phyloP scores from a whole-genome alignment of 2,329 filamentous ascomycete species.

The Neonectria faginata region DNA sequence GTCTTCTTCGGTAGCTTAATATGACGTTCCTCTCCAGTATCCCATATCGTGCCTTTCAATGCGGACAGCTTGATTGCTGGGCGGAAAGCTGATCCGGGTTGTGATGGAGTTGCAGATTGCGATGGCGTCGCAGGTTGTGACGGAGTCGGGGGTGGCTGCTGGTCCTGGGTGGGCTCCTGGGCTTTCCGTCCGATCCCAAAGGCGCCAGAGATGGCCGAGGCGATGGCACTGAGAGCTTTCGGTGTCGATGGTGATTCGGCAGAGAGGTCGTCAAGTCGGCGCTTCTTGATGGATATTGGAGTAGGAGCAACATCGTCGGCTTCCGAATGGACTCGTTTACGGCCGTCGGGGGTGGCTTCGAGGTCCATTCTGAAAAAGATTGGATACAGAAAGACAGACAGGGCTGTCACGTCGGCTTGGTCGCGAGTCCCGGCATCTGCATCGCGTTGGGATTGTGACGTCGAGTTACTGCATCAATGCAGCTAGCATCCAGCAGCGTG shows the following conservation, averaged over 20 bases:
- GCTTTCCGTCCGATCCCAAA: slow-evolving; percentile 40
- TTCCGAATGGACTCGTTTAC: slow-evolving; percentile 42
- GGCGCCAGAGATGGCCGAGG: slow-evolving; percentile 48
- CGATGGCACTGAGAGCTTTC: slow-evolving; percentile 47
- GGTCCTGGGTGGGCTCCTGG: slow-evolving; percentile 22
- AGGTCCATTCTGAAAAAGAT: slow-evolving; percentile 43
- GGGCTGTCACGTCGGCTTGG: slow-evolving; percentile 21
- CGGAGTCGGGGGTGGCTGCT: slow-evolving; percentile 23
- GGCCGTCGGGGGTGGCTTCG: slow-evolving; percentile 38
- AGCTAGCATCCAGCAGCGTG: slow-evolving; percentile 12
- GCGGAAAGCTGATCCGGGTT: slow-evolving; percentile 36
- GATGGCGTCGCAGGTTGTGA: slow-evolving; percentile 22
- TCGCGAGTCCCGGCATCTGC: slow-evolving; percentile 26
- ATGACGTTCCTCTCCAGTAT: slow-evolving; percentile 44
- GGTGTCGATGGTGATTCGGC: slow-evolving; percentile 46
- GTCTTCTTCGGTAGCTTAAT: slow-evolving; percentile 40
- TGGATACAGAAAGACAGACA: slow-evolving; percentile 1
- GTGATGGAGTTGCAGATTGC: slow-evolving; percentile 8
- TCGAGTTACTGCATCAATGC: slow-evolving; percentile 28
- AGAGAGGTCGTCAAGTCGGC: slow-evolving; percentile 46
- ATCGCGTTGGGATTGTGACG: slow-evolving; percentile 30
- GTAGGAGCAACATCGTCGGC: slow-evolving; percentile 42
- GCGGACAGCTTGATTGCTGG: slow-evolving; percentile 54
- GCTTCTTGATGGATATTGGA: slow-evolving; percentile 48
- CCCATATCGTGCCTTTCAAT: slow-evolving; percentile 54